Base-by-base conservation (phyloP, 2,329 filamentous ascomycete genomes). In the Allantophomopsis lycopodina region DNA sequence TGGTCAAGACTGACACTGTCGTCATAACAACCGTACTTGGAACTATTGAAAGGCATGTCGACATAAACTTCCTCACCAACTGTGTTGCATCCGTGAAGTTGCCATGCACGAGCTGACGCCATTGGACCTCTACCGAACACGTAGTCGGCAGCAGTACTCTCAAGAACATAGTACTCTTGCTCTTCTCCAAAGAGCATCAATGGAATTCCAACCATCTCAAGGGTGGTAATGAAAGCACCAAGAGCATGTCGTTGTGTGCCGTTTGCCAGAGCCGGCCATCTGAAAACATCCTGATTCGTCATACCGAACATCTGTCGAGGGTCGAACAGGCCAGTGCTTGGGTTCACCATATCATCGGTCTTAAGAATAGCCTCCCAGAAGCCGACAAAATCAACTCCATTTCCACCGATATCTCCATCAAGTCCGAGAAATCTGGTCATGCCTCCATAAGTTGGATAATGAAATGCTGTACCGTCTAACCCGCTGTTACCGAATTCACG, bases 111-210 rank as follows among this genome's bases (percentile, higher is more conserved):
- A 2, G 71, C 63, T 2, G 73, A 65, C 10, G 69, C 68, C 67
- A 80, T 78, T 2, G 76, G 60, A 51, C 75, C 71, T 46, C 76
- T 68, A 15, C 76, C 76, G 50, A 73, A 80, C 34, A 80, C 66
- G 49, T 80, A 80, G 49, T 80, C 78, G 40, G 60, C 59, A 6
- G 74, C 75, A 1, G 74, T 76, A 44, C 71, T 77, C 50, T 80
- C 76, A 2, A 79, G 58, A 1, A 76, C 59, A 48, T 79, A 79
- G 45, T 75, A 76, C 0, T 67, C 70, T 54, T 80, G 76, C 50
- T 80, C 76, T 51, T 80, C 76, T 14, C 76, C 76, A 69, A 72
- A 80, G 13, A 71, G 61, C 16, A 76, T 55, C 16, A 75, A 53
- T 2, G 76, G 71, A 21, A 77, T 73, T 11, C 75, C 75, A 1